Percentiles rank a stretch among this genome's conserved stretches.
phyloP scores from a whole-genome alignment of 495 filamentous ascomycete species.

The Cetradonia linearis region DNA sequence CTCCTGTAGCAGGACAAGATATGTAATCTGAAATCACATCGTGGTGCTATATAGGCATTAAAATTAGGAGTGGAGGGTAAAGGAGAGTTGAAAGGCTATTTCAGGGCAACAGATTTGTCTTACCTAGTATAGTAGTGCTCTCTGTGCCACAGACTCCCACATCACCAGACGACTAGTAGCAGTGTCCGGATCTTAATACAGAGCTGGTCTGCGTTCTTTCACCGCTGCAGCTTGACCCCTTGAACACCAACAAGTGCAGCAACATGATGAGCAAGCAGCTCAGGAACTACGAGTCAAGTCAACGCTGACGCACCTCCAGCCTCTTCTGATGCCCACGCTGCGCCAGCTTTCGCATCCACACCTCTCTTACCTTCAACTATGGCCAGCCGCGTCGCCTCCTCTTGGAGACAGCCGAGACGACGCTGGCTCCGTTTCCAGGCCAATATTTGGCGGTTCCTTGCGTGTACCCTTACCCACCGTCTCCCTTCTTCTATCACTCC shows the following conservation, averaged over 20 bases:
- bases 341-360: background rate
- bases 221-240: background rate
- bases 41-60: too few relatives aligned
- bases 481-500: slow-evolving; percentile 52
- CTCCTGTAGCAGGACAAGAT: too few relatives aligned
- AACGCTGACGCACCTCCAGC: background rate
- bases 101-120: too few relatives aligned
- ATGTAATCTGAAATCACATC: too few relatives aligned
- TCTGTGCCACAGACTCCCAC: background rate
- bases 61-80: too few relatives aligned
- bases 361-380: background rate
- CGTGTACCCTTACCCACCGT: slow-evolving; percentile 57
- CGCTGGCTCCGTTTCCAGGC: slow-evolving; percentile 46
- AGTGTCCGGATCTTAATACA: background rate
- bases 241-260: too few relatives aligned
- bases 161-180: background rate
- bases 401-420: background rate
- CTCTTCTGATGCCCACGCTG: background rate
- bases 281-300: background rate
- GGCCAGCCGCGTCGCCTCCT: background rate
- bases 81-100: too few relatives aligned
- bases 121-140: too few relatives aligned
- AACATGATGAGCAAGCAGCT: background rate
- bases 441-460: slow-evolving; percentile 64
- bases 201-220: background rate